These are phyloP conservation scores for Beauveria brongniartii DNA, from an alignment of 2,329 filamentous ascomycete species.

Conservation along the genomic window DNA sequence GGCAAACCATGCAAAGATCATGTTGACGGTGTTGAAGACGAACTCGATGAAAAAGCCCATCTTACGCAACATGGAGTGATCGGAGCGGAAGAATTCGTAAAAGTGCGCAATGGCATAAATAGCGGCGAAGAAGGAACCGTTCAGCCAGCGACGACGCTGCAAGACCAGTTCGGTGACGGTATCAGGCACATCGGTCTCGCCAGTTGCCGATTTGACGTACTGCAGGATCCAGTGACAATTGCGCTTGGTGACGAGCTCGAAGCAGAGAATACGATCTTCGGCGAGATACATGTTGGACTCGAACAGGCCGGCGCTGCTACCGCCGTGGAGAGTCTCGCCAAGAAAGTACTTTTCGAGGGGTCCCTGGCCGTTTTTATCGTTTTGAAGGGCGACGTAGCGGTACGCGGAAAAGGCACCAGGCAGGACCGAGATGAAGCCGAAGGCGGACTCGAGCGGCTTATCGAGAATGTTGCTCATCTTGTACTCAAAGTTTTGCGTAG, in stretches of 20 bases:
- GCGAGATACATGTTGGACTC: conserved; percentile 99
- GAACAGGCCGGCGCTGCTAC: conserved; percentile 88
- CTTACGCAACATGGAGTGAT: conserved; percentile 82
- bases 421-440: conserved; percentile 94
- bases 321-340: conserved; percentile 91
- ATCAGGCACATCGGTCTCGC: conserved; percentile 95
- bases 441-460: conserved; percentile 93
- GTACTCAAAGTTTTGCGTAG: conserved; percentile 98
- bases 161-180: conserved; percentile 91
- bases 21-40: conserved; percentile 87
- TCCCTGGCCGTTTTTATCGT: conserved; percentile 89
- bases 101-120: conserved; percentile 93
- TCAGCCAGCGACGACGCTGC: conserved; percentile 93
- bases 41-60: conserved; percentile 89
- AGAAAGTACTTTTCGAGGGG: conserved; percentile 95
- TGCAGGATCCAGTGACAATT: conserved; percentile 97
- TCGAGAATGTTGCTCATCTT: conserved; percentile 99
- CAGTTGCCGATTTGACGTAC: conserved; percentile 95
- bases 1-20: conserved; percentile 98
- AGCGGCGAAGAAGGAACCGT: conserved; percentile 96
- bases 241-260: conserved; percentile 93
- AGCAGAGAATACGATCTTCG: conserved; percentile 97
- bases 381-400: conserved; percentile 86
- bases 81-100: conserved; percentile 89
- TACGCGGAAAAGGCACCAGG: conserved; percentile 99